Evolutionary conservation across 257 asterid species (phyloP).

Genomic region (Nicotiana benthamiana): DNA sequence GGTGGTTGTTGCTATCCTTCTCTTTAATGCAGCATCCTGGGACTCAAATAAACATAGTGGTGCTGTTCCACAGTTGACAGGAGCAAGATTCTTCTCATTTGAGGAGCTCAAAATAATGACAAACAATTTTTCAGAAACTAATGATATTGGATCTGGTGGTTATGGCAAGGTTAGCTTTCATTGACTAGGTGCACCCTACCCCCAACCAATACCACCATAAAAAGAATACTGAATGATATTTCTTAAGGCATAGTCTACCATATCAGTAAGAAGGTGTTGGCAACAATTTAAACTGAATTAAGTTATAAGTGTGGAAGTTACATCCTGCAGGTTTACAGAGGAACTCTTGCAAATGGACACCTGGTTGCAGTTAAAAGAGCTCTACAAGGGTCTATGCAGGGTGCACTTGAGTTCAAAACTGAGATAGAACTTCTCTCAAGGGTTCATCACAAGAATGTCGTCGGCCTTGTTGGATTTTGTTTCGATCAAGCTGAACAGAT

Average conservation of each 20-base stretch:
- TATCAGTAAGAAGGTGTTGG: no score
- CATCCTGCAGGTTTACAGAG: conserved; percentile 58
- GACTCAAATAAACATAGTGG: conserved; percentile 51
- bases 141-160: conserved; percentile 74
- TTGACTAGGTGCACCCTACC: no score
- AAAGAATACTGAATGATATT: no score
- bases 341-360: conserved; percentile 58
- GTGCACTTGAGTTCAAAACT: conserved; percentile 73
- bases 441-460: conserved; percentile 90
- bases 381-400: conserved; percentile 66
- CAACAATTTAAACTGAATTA: not conserved
- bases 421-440: conserved; percentile 97
- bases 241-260: no score
- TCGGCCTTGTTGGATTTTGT: conserved; percentile 67
- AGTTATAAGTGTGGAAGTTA: not conserved
- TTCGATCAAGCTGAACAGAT: conserved; percentile 75
- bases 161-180: conserved; percentile 66
- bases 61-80: conserved; percentile 71
- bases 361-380: conserved; percentile 80
- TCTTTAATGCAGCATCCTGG: conserved; percentile 66
- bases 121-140: conserved; percentile 56
- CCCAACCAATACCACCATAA: no score
- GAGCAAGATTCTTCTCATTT: conserved; percentile 59
- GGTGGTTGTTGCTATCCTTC: conserved; percentile 1
- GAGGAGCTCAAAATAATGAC: conserved; percentile 75